phyloP scores from a whole-genome alignment of 305 asterid genomes.

The Rubia peregrina region DNA sequence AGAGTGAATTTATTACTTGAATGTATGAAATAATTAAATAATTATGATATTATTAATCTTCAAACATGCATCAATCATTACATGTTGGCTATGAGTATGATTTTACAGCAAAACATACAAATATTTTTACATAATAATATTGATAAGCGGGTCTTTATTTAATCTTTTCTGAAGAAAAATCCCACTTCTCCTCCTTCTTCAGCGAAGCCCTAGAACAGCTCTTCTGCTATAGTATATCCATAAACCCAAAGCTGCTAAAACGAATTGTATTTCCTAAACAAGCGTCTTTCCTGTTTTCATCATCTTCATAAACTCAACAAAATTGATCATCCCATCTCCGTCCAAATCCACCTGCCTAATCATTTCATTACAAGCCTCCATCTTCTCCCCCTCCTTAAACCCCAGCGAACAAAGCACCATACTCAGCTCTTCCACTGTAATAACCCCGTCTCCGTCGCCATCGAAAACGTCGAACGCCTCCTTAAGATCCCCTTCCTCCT shows the following conservation, averaged over 20 bases:
- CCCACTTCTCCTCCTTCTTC: too few species aligned
- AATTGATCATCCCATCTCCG: conserved; percentile 84
- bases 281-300: conserved; percentile 50
- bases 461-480: conserved; percentile 82
- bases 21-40: too few species aligned
- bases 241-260: background rate
- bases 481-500: conserved; percentile 29
- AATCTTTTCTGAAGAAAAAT: too few species aligned
- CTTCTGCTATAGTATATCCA: background rate
- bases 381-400: conserved; percentile 44
- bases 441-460: conserved; percentile 56
- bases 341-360: conserved; percentile 59
- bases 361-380: conserved; percentile 66
- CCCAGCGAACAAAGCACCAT: conserved; percentile 57
- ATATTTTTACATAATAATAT: too few species aligned
- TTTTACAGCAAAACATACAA: too few species aligned
- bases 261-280: conserved; percentile 9
- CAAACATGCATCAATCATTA: too few species aligned
- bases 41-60: too few species aligned
- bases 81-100: too few species aligned
- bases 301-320: conserved; percentile 69
- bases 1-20: too few species aligned
- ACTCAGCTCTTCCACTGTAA: conserved; percentile 64
- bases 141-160: too few species aligned
- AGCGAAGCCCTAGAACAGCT: too few species aligned